Base-by-base conservation (phyloP, 1,284 basidiomycete genomes). In the Neonothopanus nambi region DNA sequence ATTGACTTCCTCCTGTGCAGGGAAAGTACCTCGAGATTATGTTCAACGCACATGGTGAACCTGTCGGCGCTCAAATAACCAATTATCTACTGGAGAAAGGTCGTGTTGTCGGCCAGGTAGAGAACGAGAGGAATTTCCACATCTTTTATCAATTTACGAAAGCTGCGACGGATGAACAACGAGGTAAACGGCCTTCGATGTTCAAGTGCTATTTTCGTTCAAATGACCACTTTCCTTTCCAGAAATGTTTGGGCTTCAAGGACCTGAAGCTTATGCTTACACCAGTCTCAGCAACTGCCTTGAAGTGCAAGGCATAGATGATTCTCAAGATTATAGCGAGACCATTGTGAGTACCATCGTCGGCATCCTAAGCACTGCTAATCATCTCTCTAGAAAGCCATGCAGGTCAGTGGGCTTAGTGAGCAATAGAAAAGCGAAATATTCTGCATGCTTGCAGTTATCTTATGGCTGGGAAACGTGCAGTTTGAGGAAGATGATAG, bases 111-210 rank as follows among this genome's bases (percentile, higher is more conserved):
- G 94, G 95, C 17, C 97, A 99, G 69, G 93, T 99, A 55, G 89
- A 93, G 65, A 91, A 93, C 63, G 97, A 99, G 73, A 85, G 97
- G 57, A 93, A 97, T 70, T 99, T 99, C 71, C 97, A 99, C 70
- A 97, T 99, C 60, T 99, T 99, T 77, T 99, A 99, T 72, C 97
- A 99, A 69, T 96, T 99, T 70, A 98, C 97, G 39, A 99, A 98
- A 70, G 95, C 89, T 5, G 97, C 97, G 4, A 86, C 89, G 5
- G 78, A 87, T 42, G 89, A 88, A 51, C 93, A 98, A 71, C 83
- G 94, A 70, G 91, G 93, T 91, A 63, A 45, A 63, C 63, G 15
- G 38, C 9, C 39, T 51, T 49, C n/a, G 49, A 33, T 13, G 9
- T 11, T 37, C 17, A 28, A 26, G 20, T 38, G n/a, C 26, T 51